phyloP scores from a whole-genome alignment of 2,329 filamentous ascomycete genomes.

The Phialophora macrospora region DNA sequence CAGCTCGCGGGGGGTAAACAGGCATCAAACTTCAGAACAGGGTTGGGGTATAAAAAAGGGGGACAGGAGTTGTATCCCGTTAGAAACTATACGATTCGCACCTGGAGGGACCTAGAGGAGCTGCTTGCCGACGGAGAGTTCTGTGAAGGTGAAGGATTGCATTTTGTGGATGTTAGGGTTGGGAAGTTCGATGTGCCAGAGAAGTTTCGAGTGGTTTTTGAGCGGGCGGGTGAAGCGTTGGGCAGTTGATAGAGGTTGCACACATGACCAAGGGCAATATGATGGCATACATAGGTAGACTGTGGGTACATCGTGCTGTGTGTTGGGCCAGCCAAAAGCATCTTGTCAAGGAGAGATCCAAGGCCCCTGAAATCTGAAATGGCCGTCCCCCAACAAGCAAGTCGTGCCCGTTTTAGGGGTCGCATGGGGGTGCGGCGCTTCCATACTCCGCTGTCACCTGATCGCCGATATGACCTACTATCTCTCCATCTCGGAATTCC shows the following conservation, averaged over 20 bases:
- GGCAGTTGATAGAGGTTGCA: neutral
- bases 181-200: slow-evolving; percentile 75
- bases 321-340: neutral
- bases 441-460: neutral
- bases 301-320: neutral
- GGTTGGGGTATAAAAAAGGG: slow-evolving; percentile 55
- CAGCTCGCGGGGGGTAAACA: neutral
- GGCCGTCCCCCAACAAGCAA: neutral
- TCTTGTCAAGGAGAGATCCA: neutral
- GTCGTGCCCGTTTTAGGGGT: no score
- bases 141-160: slow-evolving; percentile 55
- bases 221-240: slow-evolving; percentile 30
- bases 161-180: slow-evolving; percentile 84
- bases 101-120: slow-evolving; percentile 68
- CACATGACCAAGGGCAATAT: neutral
- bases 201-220: slow-evolving; percentile 30
- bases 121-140: slow-evolving; percentile 70
- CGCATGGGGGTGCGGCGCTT: neutral
- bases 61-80: slow-evolving; percentile 22
- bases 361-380: neutral
- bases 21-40: slow-evolving; percentile 40
- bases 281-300: no score
- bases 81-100: slow-evolving; percentile 64
- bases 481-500: neutral
- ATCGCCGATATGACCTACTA: neutral